Conservation (phyloP, 441 rosid species). For the Gossypium gossypioides region DNA sequence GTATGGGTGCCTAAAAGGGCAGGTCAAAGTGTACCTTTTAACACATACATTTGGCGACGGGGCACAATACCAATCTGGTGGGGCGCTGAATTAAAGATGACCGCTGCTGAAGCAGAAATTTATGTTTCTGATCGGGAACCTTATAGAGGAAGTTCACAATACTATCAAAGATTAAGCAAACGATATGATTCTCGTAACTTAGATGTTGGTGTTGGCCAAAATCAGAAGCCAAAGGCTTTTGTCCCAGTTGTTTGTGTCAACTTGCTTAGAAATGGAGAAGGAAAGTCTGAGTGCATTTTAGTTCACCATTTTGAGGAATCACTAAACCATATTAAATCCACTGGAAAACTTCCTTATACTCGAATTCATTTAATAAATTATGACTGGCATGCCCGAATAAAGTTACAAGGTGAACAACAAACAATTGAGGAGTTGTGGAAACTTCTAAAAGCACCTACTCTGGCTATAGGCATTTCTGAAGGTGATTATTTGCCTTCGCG, state of each 20-base stretch:
- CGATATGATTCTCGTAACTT: conserved; percentile 72
- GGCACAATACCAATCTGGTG: conserved; percentile 99
- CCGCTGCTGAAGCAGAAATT: conserved; percentile 94
- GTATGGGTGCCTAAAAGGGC: conserved; percentile 81
- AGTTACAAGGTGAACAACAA: conserved; percentile 73
- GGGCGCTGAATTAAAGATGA: conserved; percentile 94
- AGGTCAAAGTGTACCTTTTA: conserved; percentile 79
- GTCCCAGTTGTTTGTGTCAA: conserved; percentile 82
- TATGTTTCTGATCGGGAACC: conserved; percentile 82
- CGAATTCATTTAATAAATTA: conserved; percentile 65
- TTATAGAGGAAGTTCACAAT: conserved; percentile 78
- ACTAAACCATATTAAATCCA: conserved; percentile 53
- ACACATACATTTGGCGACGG: conserved; percentile 83
- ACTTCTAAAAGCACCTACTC: conserved; percentile 65
- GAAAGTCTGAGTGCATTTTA: conserved; percentile 84
- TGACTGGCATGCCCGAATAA: conserved; percentile 90
- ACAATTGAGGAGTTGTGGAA: conserved; percentile 90
- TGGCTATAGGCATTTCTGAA: conserved; percentile 68
- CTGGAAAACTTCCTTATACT: conserved; percentile 64
- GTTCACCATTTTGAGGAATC: conserved; percentile 92
- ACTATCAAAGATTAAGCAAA: conserved; percentile 76
- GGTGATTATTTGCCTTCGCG: conserved; percentile 85
- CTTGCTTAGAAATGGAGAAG: conserved; percentile 80
- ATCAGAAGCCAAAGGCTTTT: conserved; percentile 55
- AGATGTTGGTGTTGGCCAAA: conserved; percentile 49